Evolutionary conservation across 768 basidiomycete genomes (phyloP).

Genomic region (Panaeolus cyanescens): DNA sequence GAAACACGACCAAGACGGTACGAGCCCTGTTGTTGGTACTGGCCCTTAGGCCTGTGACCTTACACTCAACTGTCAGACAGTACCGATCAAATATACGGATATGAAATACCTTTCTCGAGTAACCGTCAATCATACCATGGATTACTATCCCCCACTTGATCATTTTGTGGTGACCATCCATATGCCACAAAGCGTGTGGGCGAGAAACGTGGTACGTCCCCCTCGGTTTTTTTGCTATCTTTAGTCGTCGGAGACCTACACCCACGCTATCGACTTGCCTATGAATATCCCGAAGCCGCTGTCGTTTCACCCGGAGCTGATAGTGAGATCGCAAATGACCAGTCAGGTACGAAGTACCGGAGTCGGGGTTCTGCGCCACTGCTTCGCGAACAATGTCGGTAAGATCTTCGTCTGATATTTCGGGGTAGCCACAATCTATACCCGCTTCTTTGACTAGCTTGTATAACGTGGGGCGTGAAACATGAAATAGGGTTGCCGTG

Average conservation of each 20-base stretch:
- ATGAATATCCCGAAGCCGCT: background rate
- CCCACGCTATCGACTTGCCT: conserved; percentile 6
- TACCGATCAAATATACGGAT: too few species aligned
- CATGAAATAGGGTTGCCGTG: background rate
- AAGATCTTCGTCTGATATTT: conserved; percentile 1
- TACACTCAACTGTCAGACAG: too few species aligned
- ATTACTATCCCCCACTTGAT: conserved; percentile 17
- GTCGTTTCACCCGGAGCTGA: conserved; percentile 4
- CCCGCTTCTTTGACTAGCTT: background rate
- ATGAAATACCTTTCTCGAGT: conserved; percentile 10
- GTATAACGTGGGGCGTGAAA: background rate
- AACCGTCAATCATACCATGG: conserved; percentile 14
- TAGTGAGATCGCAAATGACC: conserved; percentile 5
- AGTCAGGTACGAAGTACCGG: conserved; percentile 6
- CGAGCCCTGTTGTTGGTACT: conserved; percentile 32
- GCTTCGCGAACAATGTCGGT: background rate
- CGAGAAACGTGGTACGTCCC: conserved; percentile 7
- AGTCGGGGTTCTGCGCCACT: background rate
- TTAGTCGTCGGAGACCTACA: background rate
- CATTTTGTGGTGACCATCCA: conserved; percentile 18
- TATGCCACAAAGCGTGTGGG: conserved; percentile 16
- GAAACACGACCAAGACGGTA: conserved; percentile 32
- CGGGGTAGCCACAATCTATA: background rate
- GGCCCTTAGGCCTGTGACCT: conserved; percentile 29
- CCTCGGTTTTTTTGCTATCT: background rate